Evolutionary conservation across 2,329 filamentous ascomycete species (phyloP).

Genomic region (Harringtonia lauricola): DNA sequence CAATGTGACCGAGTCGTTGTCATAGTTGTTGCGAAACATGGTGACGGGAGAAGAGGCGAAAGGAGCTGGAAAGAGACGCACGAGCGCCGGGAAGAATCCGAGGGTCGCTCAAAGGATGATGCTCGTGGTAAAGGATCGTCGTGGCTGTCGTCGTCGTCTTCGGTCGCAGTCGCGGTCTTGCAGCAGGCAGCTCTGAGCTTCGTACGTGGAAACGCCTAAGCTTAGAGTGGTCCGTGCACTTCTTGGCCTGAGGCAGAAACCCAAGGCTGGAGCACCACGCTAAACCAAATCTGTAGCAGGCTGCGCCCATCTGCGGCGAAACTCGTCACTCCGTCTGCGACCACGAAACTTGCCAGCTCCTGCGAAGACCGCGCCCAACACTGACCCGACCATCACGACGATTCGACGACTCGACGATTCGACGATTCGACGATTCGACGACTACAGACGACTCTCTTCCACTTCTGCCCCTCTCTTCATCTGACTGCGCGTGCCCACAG

Average conservation of each 20-base stretch:
- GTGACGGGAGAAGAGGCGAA: constrained; percentile 31
- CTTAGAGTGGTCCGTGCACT: constrained; percentile 4
- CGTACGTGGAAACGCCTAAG: neutral
- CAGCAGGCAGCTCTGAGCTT: constrained; percentile 14
- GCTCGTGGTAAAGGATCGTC: neutral
- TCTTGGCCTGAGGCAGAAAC: constrained; percentile 3
- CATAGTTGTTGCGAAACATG: constrained; percentile 99
- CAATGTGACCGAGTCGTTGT: constrained; percentile 99
- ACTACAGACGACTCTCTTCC: too few species aligned
- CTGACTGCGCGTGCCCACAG: too few species aligned
- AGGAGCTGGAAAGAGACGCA: neutral
- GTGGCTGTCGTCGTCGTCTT: neutral
- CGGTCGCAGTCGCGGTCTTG: too few species aligned
- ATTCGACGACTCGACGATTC: too few species aligned
- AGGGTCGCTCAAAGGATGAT: neutral
- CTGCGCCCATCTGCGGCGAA: neutral
- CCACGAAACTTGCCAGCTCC: too few species aligned
- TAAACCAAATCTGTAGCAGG: neutral
- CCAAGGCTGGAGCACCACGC: neutral
- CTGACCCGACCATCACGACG: too few species aligned
- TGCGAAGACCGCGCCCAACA: too few species aligned
- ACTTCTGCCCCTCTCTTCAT: too few species aligned
- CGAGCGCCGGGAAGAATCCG: too few species aligned
- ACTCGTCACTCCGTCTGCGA: too few species aligned
- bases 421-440: too few species aligned